phyloP scores from a whole-genome alignment of 805 yeast species.

The Wickerhamiella allomyrinae region DNA sequence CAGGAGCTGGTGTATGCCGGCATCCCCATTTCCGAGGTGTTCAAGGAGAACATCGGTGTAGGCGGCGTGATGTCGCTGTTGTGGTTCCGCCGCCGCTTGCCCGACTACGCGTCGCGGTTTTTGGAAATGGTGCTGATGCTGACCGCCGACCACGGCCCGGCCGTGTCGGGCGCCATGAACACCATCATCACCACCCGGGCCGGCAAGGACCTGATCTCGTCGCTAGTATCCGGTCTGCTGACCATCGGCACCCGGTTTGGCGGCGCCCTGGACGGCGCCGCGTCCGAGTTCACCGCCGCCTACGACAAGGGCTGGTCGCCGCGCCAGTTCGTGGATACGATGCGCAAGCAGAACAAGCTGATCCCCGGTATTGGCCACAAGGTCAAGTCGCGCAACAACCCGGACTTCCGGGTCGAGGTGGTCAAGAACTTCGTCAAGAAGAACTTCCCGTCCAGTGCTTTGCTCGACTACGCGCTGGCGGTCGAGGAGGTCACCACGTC shows the following conservation, averaged over 20 bases:
- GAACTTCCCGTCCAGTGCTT: conserved; percentile 30
- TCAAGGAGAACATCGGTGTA: conserved; percentile 34
- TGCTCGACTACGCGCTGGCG: conserved; percentile 33
- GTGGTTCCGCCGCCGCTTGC: conserved; percentile 34
- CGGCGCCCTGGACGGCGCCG: conserved; percentile 36
- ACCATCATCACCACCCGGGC: conserved; percentile 35
- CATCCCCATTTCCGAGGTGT: conserved; percentile 33
- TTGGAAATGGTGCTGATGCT: conserved; percentile 36
- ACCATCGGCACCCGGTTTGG: conserved; percentile 35
- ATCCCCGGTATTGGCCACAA: conserved; percentile 36
- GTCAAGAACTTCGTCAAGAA: conserved; percentile 33
- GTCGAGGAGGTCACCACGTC: conserved; percentile 37
- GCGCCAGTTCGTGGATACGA: conserved; percentile 32
- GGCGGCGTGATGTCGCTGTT: conserved; percentile 35
- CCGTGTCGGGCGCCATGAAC: conserved; percentile 36
- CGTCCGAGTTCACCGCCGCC: conserved; percentile 31
- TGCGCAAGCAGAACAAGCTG: conserved; percentile 34
- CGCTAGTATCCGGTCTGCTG: conserved; percentile 31
- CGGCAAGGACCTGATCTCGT: conserved; percentile 34
- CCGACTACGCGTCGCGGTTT: conserved; percentile 31
- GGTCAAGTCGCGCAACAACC: conserved; percentile 35
- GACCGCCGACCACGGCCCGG: conserved; percentile 37
- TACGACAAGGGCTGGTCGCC: conserved; percentile 33
- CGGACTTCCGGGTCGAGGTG: conserved; percentile 34
- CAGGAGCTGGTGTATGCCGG: conserved; percentile 34